Evolutionary conservation across 345 rosid species (phyloP).

Genomic region (Salix viminalis): DNA sequence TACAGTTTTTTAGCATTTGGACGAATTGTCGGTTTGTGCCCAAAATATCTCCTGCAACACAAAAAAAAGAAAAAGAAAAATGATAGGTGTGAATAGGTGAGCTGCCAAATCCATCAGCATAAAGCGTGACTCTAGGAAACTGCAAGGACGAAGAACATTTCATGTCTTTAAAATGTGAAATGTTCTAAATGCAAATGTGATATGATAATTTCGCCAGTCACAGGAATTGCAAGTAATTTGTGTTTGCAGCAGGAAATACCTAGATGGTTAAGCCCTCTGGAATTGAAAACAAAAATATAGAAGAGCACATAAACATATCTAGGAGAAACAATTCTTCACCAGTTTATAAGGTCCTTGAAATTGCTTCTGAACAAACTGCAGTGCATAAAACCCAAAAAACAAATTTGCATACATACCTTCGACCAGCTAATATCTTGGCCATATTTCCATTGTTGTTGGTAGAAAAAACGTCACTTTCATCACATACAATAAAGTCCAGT

Average conservation of each 20-base stretch:
- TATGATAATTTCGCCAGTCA: neutral
- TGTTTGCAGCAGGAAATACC: neutral
- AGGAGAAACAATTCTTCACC: neutral
- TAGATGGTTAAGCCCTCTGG: neutral
- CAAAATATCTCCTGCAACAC: conserved; percentile 70
- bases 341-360: neutral
- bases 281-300: neutral
- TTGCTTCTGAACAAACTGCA: neutral
- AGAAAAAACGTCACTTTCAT: conserved; percentile 85
- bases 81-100: neutral
- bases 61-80: neutral
- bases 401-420: conserved; percentile 45
- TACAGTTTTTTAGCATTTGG: conserved; percentile 81
- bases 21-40: conserved; percentile 84
- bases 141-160: neutral
- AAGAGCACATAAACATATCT: neutral
- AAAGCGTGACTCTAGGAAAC: neutral
- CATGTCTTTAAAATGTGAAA: neutral
- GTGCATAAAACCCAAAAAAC: neutral
- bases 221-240: neutral
- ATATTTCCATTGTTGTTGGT: conserved; percentile 97
- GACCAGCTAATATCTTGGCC: conserved; percentile 91
- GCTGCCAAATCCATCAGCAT: neutral
- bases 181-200: neutral
- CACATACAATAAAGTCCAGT: conserved; percentile 85